Base-by-base conservation (phyloP, 345 rosid genomes). In the Atalantia buxifolia region DNA sequence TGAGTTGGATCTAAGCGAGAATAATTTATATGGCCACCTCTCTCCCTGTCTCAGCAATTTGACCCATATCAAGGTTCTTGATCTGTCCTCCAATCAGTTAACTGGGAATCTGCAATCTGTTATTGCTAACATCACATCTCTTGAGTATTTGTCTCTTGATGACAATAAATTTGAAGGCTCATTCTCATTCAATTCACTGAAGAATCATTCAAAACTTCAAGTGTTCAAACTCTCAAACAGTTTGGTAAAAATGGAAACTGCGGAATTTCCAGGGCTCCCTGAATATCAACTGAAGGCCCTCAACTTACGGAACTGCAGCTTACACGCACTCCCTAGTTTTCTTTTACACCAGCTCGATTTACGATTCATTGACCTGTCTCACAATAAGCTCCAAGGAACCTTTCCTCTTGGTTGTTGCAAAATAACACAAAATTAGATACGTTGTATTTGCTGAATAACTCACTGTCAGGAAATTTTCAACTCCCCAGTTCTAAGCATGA, bases 41-140 rank as follows among this genome's bases (percentile, higher is more conserved):
- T 6, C 82, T 21, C 12, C 6, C 1, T 60, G 78, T 66, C 33
- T 78, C 1, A n/a, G 42, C 27, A 78, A 84, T 14, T 59, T 81
- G 30, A 45, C 84, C 59, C 45, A 71, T 12, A 77, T 81, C 21
- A 42, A 6, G 9, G 8, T 5, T 16, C 55, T 84, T 3, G 61
- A 78, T 40, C 64, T 84, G 9, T 80, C 86, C 0, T 2, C 12
- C 68, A 64, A 64, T 64, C 38, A 31, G 18, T 2, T 31, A 64
- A 16, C 9, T 64, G 68, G 40, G n/a, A 18, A 84, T 78, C 3
- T 74, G 24, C 36, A 63, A 1, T 31, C 48, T 55, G 63, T 78
- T 5, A 42, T 79, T 33, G 4, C 35, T 2, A 59, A 16, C 25
- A 77, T 69, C 7, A 35, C 9, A 45, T 67, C 76, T 14, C 68